A percentile compares a stretch with the other conserved stretches of the same genome.
Evolutionary conservation across 179 eudicot species (phyloP).

Genomic region (Spinacia oleracea): DNA sequence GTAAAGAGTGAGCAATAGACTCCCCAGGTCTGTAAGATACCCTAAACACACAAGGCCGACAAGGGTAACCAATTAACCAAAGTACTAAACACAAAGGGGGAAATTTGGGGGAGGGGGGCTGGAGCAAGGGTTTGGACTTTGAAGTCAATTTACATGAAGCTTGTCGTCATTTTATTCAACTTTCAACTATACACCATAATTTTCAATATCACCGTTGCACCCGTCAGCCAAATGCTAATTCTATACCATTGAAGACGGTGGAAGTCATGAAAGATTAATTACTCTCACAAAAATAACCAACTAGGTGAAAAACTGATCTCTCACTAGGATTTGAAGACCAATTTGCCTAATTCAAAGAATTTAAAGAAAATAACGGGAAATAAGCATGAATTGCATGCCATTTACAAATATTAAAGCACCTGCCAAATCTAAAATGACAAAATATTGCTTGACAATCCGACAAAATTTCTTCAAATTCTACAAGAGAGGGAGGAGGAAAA

Average conservation of each 20-base stretch:
- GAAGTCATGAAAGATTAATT: neutral
- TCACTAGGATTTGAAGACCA: neutral
- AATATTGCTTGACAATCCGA: neutral
- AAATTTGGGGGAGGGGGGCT: neutral
- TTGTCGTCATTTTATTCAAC: neutral
- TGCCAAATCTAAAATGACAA: neutral
- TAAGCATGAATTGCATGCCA: neutral
- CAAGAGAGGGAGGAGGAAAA: neutral
- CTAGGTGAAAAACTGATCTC: neutral
- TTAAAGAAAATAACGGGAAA: neutral
- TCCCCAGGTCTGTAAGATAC: neutral
- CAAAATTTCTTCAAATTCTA: too few relatives aligned
- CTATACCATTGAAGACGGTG: neutral
- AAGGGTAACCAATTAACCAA: neutral
- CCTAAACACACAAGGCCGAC: neutral
- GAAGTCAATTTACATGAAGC: neutral
- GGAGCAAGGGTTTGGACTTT: neutral
- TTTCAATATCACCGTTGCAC: too few relatives aligned
- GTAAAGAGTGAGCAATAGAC: neutral
- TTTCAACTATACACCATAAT: neutral
- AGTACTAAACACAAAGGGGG: neutral
- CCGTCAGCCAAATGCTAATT: neutral
- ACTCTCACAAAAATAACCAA: neutral
- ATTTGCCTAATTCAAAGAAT: neutral
- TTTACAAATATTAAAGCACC: neutral